A percentile compares a stretch with the other conserved stretches of the same genome.
Evolutionary conservation across 169 alveolate species (phyloP).

Genomic region (Cryptosporidium muris): DNA sequence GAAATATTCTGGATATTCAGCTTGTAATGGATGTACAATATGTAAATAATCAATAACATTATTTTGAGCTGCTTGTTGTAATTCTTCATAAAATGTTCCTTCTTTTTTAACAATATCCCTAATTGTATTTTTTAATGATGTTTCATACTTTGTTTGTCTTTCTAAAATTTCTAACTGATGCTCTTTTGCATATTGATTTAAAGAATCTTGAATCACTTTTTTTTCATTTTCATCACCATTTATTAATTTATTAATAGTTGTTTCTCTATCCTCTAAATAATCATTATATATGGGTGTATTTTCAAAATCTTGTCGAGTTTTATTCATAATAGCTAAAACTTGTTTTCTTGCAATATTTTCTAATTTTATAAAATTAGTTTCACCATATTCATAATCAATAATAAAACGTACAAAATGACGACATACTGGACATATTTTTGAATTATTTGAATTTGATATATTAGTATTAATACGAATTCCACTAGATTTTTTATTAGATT

Average conservation of each 20-base stretch:
- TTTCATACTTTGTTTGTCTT: conserved; percentile 51
- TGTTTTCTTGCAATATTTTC: conserved; percentile 38
- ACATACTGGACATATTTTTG: conserved; percentile 47
- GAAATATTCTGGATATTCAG: conserved; percentile 61
- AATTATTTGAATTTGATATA: neutral
- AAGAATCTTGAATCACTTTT: conserved; percentile 17
- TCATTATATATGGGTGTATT: conserved; percentile 54
- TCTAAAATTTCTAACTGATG: conserved; percentile 52
- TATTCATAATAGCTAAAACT: conserved; percentile 43
- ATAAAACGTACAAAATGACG: conserved; percentile 26
- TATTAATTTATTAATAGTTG: conserved; percentile 24
- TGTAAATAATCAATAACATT: conserved; percentile 34
- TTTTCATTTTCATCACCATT: conserved; percentile 41
- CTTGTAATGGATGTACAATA: conserved; percentile 60
- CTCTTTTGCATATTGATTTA: conserved; percentile 49
- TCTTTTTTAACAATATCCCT: conserved; percentile 60
- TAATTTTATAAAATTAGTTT: conserved; percentile 32
- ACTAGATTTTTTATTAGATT: conserved; percentile 12
- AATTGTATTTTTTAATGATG: conserved; percentile 21
- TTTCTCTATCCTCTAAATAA: conserved; percentile 48
- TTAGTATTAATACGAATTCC: neutral
- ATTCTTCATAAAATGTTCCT: conserved; percentile 49
- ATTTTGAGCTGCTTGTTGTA: conserved; percentile 50
- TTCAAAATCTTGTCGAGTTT: conserved; percentile 35
- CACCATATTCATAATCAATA: conserved; percentile 47